phyloP scores from a whole-genome alignment of 345 rosid species.

The Corymbia maculata region DNA sequence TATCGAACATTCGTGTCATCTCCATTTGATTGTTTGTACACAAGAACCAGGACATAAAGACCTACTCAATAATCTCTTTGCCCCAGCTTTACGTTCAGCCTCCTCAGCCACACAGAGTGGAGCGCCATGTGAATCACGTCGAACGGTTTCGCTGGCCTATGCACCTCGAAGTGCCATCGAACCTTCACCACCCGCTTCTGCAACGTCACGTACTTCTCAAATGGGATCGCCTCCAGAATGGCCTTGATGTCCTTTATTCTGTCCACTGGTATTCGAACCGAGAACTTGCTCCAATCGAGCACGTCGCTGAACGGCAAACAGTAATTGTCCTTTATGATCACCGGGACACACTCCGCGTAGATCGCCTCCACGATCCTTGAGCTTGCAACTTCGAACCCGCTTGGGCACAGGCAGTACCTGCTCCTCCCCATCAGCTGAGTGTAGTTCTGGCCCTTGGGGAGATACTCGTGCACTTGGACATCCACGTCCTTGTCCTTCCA shows the following conservation, averaged over 20 bases:
- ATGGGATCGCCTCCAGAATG: constrained; percentile 27
- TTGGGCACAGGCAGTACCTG: constrained; percentile 28
- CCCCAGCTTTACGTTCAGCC: constrained; percentile 29
- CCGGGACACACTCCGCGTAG: neutral
- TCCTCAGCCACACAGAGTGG: constrained; percentile 57
- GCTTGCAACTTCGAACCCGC: neutral
- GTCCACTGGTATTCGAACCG: neutral
- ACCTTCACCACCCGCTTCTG: constrained; percentile 23
- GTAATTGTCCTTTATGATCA: neutral
- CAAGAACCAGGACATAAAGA: neutral
- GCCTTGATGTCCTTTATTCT: constrained; percentile 14
- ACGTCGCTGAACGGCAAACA: neutral
- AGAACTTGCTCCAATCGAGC: neutral
- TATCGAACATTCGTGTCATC: no score
- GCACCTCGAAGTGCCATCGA: constrained; percentile 34
- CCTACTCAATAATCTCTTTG: neutral
- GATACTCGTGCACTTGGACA: constrained; percentile 34
- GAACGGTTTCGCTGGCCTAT: constrained; percentile 40
- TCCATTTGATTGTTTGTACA: neutral
- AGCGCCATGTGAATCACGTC: constrained; percentile 46
- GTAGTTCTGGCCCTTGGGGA: constrained; percentile 18
- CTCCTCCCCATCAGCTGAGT: constrained; percentile 25
- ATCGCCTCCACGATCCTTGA: neutral
- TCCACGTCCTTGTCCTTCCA: constrained; percentile 64
- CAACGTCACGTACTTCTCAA: constrained; percentile 22